Percentiles rank a stretch among this genome's conserved stretches.
Evolutionary conservation across 371 early-diverging fungal genomes (phyloP).

Genomic region (Apophysomyces elegans): DNA sequence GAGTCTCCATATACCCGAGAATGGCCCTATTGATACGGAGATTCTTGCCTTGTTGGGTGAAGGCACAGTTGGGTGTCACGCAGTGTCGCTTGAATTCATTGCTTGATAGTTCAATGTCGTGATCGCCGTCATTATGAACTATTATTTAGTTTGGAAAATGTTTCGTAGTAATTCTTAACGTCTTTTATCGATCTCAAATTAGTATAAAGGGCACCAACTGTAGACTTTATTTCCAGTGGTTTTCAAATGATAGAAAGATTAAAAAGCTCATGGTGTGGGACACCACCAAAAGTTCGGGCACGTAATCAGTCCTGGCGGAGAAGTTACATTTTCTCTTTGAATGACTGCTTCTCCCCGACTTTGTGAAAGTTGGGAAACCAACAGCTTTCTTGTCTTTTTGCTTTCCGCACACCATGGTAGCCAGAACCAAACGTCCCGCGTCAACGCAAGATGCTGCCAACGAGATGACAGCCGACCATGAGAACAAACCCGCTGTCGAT

Average conservation of each 20-base stretch:
- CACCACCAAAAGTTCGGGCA: no score
- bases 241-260: no score
- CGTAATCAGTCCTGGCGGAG: no score
- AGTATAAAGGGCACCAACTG: no score
- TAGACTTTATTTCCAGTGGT: no score
- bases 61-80: background rate
- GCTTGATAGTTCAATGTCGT: no score
- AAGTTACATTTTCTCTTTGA: background rate
- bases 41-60: background rate
- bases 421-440: conserved; percentile 30
- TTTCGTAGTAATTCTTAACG: background rate
- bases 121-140: no score
- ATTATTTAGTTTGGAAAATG: no score
- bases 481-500: conserved; percentile 12
- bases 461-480: conserved; percentile 10
- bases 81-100: no score
- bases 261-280: no score
- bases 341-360: conserved; percentile 9
- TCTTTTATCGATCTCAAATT: no score
- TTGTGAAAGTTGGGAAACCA: background rate
- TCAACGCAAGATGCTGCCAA: conserved; percentile 19
- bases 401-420: conserved; percentile 24
- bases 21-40: conserved; percentile 9
- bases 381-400: conserved; percentile 5
- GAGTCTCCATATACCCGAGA: background rate